These are phyloP conservation scores for Candida schatavii DNA, from an alignment of 805 yeast genomes.

Conservation along the genomic window DNA sequence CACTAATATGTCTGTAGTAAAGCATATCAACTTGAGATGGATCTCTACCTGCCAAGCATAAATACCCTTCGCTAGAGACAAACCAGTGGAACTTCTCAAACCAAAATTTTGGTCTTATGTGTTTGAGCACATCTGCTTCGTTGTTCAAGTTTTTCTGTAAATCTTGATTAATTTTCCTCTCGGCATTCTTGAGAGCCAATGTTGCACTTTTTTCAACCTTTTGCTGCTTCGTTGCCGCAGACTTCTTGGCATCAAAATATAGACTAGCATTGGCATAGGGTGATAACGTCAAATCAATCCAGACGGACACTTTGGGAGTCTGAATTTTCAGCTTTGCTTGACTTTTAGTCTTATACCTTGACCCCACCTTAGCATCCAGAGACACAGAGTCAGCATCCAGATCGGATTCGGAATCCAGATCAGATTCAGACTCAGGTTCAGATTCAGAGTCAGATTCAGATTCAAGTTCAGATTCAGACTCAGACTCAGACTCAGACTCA, in stretches of 20 bases:
- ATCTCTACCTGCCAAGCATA: slow-evolving; percentile 86
- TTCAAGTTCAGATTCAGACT: slow-evolving; percentile 7
- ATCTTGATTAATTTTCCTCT: slow-evolving; percentile 70
- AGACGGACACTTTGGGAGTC: slow-evolving; percentile 41
- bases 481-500: slow-evolving; percentile 11
- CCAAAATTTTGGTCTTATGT: slow-evolving; percentile 74
- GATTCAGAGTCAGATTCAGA: slow-evolving; percentile 13
- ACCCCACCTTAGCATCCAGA: slow-evolving; percentile 14
- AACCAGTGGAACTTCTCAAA: slow-evolving; percentile 97
- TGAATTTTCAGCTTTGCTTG: slow-evolving; percentile 7
- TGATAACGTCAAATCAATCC: slow-evolving; percentile 65
- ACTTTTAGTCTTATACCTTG: slow-evolving; percentile 6
- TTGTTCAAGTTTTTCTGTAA: slow-evolving; percentile 59
- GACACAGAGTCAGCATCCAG: slow-evolving; percentile 36
- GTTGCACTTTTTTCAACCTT: slow-evolving; percentile 77
- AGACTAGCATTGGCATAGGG: slow-evolving; percentile 87
- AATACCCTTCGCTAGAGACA: slow-evolving; percentile 81
- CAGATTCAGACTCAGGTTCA: slow-evolving; percentile 16
- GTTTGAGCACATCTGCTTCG: slow-evolving; percentile 50
- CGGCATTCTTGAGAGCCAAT: slow-evolving; percentile 80
- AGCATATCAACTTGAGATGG: slow-evolving; percentile 75
- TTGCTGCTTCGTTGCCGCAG: slow-evolving; percentile 72
- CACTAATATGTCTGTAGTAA: slow-evolving; percentile 71
- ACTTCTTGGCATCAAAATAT: slow-evolving; percentile 74
- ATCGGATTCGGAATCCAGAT: slow-evolving; percentile 22